Conservation (phyloP, 495 filamentous ascomycete species). For the Astrothelium macrocarpum region DNA sequence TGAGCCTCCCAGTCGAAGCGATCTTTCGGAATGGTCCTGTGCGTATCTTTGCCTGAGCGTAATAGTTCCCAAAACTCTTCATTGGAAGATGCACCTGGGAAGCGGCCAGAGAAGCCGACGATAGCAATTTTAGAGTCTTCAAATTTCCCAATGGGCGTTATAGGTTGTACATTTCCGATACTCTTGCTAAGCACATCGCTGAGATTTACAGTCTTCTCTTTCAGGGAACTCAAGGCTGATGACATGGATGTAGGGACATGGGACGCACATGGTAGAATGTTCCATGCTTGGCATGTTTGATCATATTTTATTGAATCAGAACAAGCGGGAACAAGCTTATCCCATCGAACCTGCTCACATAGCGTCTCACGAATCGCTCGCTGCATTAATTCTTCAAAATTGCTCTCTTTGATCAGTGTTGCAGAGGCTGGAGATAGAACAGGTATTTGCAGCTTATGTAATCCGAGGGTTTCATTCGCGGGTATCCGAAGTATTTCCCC, state of each 20-base stretch:
- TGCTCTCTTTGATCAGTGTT: background rate
- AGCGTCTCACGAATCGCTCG: slow-evolving; percentile 1
- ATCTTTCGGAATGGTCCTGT: slow-evolving; percentile 18
- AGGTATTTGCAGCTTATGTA: background rate
- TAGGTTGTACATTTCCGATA: background rate
- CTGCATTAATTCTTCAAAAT: background rate
- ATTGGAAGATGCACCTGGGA: slow-evolving; percentile 19
- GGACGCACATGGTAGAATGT: background rate
- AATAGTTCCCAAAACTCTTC: slow-evolving; percentile 25
- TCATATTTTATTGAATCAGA: background rate
- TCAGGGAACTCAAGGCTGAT: background rate
- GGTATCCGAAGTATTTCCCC: background rate
- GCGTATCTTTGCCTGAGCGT: slow-evolving; percentile 15
- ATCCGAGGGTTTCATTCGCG: background rate
- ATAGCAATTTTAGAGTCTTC: slow-evolving; percentile 22
- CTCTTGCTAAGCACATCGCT: background rate
- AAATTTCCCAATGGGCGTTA: background rate
- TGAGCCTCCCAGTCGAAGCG: slow-evolving; percentile 21
- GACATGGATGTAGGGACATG: background rate
- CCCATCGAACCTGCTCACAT: slow-evolving; percentile 6
- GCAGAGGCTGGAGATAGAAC: slow-evolving; percentile 2
- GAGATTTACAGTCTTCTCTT: background rate
- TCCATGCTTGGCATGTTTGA: background rate
- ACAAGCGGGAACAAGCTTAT: slow-evolving; percentile 2
- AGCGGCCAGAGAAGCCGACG: slow-evolving; percentile 24